Evolutionary conservation across 257 asterid genomes (phyloP).

Genomic region (Solanum clarkiae): DNA sequence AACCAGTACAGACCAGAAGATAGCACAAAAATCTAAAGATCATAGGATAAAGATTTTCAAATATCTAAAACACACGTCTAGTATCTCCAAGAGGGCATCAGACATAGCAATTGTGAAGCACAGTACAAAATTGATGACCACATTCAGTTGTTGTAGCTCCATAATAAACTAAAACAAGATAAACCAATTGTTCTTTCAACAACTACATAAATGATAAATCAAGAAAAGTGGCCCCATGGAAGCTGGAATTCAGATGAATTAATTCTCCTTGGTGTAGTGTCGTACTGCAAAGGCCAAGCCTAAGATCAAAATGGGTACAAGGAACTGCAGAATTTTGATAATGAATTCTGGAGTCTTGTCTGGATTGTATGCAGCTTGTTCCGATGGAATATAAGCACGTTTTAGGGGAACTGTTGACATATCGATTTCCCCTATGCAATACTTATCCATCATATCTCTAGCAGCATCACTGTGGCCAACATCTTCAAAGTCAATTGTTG

Average conservation of each 20-base stretch:
- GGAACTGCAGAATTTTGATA: conserved; percentile 62
- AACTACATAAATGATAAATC: conserved; percentile 7
- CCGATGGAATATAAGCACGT: conserved; percentile 36
- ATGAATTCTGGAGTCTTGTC: conserved; percentile 50
- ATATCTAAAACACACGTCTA: not conserved
- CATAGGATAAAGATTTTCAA: not conserved
- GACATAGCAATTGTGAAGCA: not conserved
- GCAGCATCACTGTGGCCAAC: conserved; percentile 78
- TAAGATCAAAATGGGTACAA: conserved; percentile 68
- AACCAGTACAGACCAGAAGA: not conserved
- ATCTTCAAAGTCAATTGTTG: conserved; percentile 73
- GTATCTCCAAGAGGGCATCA: not conserved
- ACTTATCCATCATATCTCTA: conserved; percentile 48
- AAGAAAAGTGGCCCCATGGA: not conserved
- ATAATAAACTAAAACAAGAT: not conserved
- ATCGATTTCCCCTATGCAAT: conserved; percentile 62
- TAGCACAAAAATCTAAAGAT: not conserved
- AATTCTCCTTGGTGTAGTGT: conserved; percentile 67
- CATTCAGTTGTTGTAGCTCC: not conserved
- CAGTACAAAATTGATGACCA: not conserved
- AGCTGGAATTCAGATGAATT: not conserved
- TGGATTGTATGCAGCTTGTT: conserved; percentile 23
- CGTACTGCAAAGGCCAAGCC: conserved; percentile 68
- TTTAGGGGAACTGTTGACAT: conserved; percentile 46
- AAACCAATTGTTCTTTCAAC: conserved; percentile 2